These are phyloP conservation scores for Neocallimastix lanati DNA, from an alignment of 192 early-diverging fungal genomes.

Conservation along the genomic window DNA sequence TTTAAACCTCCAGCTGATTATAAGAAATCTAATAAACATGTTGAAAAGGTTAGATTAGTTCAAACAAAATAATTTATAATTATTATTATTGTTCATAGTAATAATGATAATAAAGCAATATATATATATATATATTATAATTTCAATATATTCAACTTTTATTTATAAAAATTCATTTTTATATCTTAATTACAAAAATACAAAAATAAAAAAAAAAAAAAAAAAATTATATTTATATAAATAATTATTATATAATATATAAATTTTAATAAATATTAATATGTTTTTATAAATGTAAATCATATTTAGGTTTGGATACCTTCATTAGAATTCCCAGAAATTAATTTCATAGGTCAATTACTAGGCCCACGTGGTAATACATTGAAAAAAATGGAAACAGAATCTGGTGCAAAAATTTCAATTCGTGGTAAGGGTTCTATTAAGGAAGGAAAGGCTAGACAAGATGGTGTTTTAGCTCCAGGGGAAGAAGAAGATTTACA, in stretches of 20 bases:
- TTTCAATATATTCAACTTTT: too few species aligned
- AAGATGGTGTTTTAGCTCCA: conserved; percentile 16
- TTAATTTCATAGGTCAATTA: conserved; percentile 93
- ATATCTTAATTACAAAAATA: neutral
- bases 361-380: conserved; percentile 95
- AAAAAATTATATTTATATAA: too few species aligned
- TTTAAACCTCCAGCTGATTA: conserved; percentile 88
- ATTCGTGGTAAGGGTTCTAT: conserved; percentile 91
- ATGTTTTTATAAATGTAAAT: too few species aligned
- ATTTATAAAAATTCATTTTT: too few species aligned
- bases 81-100: too few species aligned
- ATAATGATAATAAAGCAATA: too few species aligned
- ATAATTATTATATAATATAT: too few species aligned
- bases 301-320: conserved; percentile 18
- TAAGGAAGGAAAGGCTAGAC: conserved; percentile 71
- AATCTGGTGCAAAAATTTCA: conserved; percentile 86
- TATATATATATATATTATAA: too few species aligned
- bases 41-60: conserved; percentile 67
- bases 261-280: too few species aligned
- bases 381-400: conserved; percentile 83
- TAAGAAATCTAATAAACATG: conserved; percentile 54
- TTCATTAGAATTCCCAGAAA: conserved; percentile 82
- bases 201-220: too few species aligned
- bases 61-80: too few species aligned
- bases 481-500: conserved; percentile 70